Evolutionary conservation across 768 basidiomycete species (phyloP).

Genomic region (Leccinum disarticulatum): DNA sequence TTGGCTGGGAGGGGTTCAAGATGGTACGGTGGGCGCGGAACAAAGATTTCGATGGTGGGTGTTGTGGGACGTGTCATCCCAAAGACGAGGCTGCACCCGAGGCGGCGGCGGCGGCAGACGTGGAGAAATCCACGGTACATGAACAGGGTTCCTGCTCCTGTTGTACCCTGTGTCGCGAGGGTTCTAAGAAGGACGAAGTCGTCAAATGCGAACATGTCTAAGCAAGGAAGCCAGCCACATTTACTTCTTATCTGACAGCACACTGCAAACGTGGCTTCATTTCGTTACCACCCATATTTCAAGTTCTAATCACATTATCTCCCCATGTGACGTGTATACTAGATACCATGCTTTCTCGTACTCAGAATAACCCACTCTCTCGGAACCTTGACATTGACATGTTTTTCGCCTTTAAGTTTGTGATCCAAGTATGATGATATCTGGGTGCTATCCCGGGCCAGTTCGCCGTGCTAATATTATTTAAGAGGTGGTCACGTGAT

Average conservation of each 20-base stretch:
- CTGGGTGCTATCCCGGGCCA: too few relatives aligned
- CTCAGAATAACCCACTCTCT: neutral
- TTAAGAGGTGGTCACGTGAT: neutral
- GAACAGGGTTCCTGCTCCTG: neutral
- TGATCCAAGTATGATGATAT: too few relatives aligned
- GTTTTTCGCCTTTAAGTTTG: too few relatives aligned
- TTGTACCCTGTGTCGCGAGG: neutral
- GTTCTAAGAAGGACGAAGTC: neutral
- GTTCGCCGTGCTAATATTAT: too few relatives aligned
- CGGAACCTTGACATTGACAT: too few relatives aligned
- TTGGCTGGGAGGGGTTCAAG: slow-evolving; percentile 46
- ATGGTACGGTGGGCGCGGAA: slow-evolving; percentile 41
- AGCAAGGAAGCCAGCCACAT: neutral
- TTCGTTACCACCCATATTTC: neutral
- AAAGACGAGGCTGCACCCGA: neutral
- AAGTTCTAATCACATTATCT: neutral
- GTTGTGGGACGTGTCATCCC: slow-evolving; percentile 25
- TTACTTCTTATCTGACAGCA: neutral
- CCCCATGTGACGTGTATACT: neutral
- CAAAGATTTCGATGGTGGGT: slow-evolving; percentile 39
- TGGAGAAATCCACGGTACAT: neutral
- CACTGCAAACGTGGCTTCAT: neutral
- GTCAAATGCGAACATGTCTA: slow-evolving; percentile 9
- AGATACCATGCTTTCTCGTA: neutral
- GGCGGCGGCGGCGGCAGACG: neutral